Evolutionary conservation across 331 rosid genomes (phyloP).

Genomic region (Stylosanthes scabra): DNA sequence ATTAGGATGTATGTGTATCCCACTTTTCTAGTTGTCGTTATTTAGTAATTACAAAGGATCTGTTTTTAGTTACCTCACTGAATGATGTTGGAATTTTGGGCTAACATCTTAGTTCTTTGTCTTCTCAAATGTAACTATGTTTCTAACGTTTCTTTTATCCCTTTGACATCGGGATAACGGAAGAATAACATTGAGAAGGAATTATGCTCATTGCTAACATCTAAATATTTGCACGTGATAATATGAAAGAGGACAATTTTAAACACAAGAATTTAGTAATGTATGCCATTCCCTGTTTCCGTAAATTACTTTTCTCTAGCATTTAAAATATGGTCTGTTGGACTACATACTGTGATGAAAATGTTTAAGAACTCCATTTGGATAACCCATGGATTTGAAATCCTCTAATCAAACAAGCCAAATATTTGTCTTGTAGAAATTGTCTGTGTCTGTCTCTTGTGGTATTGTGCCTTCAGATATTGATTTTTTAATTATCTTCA

Average conservation of each 20-base stretch:
- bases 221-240: slow-evolving; percentile 16
- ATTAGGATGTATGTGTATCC: background rate
- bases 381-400: slow-evolving; percentile 2
- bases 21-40: slow-evolving; percentile 7
- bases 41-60: background rate
- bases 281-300: background rate
- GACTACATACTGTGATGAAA: slow-evolving; percentile 2
- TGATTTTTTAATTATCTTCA: background rate
- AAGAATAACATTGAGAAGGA: slow-evolving; percentile 5
- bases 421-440: slow-evolving; percentile 18
- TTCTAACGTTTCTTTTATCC: background rate
- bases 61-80: background rate
- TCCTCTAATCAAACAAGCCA: background rate
- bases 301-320: background rate
- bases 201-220: background rate
- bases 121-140: background rate
- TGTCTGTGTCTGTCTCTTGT: background rate
- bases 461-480: background rate
- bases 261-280: too few relatives aligned
- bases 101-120: background rate
- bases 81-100: background rate
- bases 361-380: background rate
- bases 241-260: background rate
- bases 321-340: background rate
- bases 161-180: slow-evolving; percentile 1